These are phyloP conservation scores for Orbilia brochopaga DNA, from an alignment of 2,329 filamentous ascomycete species.

Conservation along the genomic window DNA sequence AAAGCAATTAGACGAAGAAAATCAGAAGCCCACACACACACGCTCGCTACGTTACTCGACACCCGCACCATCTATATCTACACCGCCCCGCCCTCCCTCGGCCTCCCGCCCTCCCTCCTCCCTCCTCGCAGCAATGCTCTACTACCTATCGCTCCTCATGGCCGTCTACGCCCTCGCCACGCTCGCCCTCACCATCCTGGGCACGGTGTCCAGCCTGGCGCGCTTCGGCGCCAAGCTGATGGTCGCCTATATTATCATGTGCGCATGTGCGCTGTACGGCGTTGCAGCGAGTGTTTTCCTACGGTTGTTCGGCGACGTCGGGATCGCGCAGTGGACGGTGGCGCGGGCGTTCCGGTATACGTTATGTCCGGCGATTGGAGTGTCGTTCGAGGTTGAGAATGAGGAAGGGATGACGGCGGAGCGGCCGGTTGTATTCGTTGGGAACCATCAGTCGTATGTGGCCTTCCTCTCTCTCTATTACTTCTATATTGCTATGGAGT, in stretches of 20 bases:
- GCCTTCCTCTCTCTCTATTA: conserved; percentile 55
- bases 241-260: conserved; percentile 69
- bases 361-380: conserved; percentile 76
- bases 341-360: conserved; percentile 78
- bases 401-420: conserved; percentile 66
- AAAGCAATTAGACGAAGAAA: too few species aligned
- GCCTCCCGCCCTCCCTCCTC: conserved; percentile 34
- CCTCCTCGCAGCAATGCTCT: conserved; percentile 46
- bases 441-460: conserved; percentile 81
- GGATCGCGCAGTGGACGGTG: conserved; percentile 83
- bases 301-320: conserved; percentile 72
- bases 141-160: conserved; percentile 52
- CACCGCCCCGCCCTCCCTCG: conserved; percentile 17
- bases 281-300: conserved; percentile 75
- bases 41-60: too few species aligned
- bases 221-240: conserved; percentile 73
- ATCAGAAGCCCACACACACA: too few species aligned
- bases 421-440: conserved; percentile 86
- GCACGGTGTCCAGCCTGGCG: conserved; percentile 57
- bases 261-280: conserved; percentile 72
- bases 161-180: conserved; percentile 52
- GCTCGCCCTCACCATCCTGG: conserved; percentile 48
- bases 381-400: conserved; percentile 77
- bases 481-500: not conserved
- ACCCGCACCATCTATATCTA: too few species aligned